These are phyloP conservation scores for Jimgerdemannia lactiflua DNA, from an alignment of 192 early-diverging fungal genomes.

Conservation along the genomic window DNA sequence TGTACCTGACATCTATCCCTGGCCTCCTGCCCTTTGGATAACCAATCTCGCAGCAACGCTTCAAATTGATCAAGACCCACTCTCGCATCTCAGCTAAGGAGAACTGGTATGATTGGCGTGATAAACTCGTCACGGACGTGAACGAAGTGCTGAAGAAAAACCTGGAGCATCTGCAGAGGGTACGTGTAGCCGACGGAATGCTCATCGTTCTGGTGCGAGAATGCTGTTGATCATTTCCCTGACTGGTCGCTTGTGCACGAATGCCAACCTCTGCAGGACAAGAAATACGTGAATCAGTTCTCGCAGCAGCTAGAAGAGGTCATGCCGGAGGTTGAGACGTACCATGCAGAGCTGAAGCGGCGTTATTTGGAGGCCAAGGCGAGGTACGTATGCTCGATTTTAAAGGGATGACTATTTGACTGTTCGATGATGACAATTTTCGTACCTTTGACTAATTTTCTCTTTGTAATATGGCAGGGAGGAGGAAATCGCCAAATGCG, in stretches of 20 bases:
- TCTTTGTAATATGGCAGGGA: conserved; percentile 3
- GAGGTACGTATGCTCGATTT: conserved; percentile 1
- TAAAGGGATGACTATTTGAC: no score
- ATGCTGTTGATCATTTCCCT: no score
- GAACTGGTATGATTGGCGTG: conserved; percentile 17
- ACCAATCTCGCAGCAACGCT: conserved; percentile 3
- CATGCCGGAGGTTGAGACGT: neutral
- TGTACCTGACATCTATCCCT: no score
- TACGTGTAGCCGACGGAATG: neutral
- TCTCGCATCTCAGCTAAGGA: conserved; percentile 10
- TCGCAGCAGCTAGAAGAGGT: conserved; percentile 1
- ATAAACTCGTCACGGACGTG: conserved; percentile 12
- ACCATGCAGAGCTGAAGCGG: neutral
- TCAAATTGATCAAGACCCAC: conserved; percentile 12
- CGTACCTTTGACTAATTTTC: neutral
- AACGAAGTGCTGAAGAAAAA: conserved; percentile 8
- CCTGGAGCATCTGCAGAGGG: conserved; percentile 5
- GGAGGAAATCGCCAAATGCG: conserved; percentile 1
- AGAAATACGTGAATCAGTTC: conserved; percentile 8
- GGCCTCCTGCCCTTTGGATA: neutral
- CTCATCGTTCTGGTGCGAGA: no score
- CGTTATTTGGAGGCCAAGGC: neutral
- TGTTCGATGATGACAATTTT: neutral
- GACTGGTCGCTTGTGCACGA: no score
- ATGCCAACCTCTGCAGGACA: neutral